Conservation (phyloP, 1,139 yeast species). For the Pichia sp. region DNA sequence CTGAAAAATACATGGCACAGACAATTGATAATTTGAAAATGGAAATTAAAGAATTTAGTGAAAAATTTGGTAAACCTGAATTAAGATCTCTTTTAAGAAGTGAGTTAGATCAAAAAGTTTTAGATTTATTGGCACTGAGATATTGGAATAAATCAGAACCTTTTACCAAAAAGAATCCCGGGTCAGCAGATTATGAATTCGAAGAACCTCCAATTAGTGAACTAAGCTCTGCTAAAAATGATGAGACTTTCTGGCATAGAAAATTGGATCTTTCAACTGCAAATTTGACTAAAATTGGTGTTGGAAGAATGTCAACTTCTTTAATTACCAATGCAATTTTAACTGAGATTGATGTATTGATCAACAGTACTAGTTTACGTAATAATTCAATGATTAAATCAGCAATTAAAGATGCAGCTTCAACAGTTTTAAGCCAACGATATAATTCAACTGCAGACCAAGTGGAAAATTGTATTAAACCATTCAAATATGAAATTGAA, state of each 20-base stretch:
- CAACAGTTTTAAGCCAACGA: constrained; percentile 66
- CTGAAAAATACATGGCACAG: constrained; percentile 88
- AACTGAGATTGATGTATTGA: constrained; percentile 69
- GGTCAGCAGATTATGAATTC: constrained; percentile 14
- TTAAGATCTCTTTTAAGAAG: constrained; percentile 71
- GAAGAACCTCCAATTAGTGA: constrained; percentile 50
- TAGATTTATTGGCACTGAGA: constrained; percentile 80
- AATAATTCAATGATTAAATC: constrained; percentile 80
- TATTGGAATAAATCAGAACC: constrained; percentile 77
- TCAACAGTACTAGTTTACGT: constrained; percentile 65
- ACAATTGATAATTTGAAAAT: constrained; percentile 82
- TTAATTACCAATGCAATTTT: constrained; percentile 74
- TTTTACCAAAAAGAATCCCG: constrained; percentile 20
- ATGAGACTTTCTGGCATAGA: constrained; percentile 80
- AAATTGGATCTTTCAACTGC: constrained; percentile 81
- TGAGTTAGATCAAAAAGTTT: constrained; percentile 80
- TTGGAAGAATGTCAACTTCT: constrained; percentile 83
- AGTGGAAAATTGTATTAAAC: constrained; percentile 96
- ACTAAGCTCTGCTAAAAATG: constrained; percentile 47
- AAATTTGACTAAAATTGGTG: constrained; percentile 82
- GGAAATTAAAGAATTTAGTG: constrained; percentile 81
- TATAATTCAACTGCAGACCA: constrained; percentile 94
- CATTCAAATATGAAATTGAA: constrained; percentile 94
- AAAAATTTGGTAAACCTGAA: constrained; percentile 76
- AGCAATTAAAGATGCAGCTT: constrained; percentile 81